phyloP scores from a whole-genome alignment of 371 early-diverging fungal species.

The Mortierella sp. region DNA sequence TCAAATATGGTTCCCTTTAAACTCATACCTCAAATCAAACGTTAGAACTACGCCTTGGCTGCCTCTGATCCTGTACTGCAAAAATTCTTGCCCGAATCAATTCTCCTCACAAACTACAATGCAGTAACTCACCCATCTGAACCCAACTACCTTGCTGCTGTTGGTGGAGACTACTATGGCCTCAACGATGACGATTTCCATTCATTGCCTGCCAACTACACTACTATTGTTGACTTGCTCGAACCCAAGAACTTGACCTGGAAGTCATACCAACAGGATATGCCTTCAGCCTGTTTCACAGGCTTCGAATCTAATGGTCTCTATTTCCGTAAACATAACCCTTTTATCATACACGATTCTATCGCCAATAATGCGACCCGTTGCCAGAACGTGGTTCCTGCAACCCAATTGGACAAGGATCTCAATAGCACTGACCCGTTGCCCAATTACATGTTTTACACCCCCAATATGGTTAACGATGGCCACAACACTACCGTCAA shows the following conservation, averaged over 20 bases:
- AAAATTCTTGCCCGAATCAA: constrained; percentile 16
- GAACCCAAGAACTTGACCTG: constrained; percentile 72
- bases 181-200: constrained; percentile 59
- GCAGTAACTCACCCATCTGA: constrained; percentile 62
- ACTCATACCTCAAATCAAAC: not conserved
- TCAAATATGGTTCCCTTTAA: not conserved
- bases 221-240: constrained; percentile 70
- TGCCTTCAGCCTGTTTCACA: constrained; percentile 58
- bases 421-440: constrained; percentile 24
- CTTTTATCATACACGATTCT: constrained; percentile 52
- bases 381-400: constrained; percentile 65
- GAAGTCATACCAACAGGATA: constrained; percentile 75
- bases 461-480: constrained; percentile 67
- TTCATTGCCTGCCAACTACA: constrained; percentile 50
- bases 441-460: constrained; percentile 72
- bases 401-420: constrained; percentile 48
- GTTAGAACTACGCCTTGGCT: constrained; percentile 28
- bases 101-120: constrained; percentile 40
- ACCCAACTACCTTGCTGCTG: constrained; percentile 57
- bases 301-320: constrained; percentile 35
- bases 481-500: constrained; percentile 68
- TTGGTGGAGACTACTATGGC: constrained; percentile 63
- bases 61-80: constrained; percentile 17
- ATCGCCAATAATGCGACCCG: constrained; percentile 63
- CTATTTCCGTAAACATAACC: constrained; percentile 62